Evolutionary conservation across 2,329 filamentous ascomycete species (phyloP), one percentile per base, ranked within the genome.

Genomic region (Phaeosphaeriaceae sp.): DNA sequence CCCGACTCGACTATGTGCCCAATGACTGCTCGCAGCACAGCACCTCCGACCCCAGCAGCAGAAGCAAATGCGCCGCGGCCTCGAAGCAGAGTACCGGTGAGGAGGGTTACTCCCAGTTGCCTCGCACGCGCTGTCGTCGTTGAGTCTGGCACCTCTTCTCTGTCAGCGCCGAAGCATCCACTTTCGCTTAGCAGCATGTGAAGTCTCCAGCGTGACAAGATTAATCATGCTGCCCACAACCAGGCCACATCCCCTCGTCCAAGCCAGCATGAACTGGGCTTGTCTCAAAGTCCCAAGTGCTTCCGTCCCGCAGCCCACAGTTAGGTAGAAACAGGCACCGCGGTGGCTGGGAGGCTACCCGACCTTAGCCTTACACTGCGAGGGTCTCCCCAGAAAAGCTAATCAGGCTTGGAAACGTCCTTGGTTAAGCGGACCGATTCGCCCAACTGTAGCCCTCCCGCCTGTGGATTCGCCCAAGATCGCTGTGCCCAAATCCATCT

Each of bases 381-480:
- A 66, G 57, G 44, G 58, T 51, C 52, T 53, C 47, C 55, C 59
- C 31, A 36, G 31, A 56, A 56, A 54, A 54, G 46, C 48, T 48
- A 27, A 17, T 48, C 22, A 24, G 21, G 21, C 20, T 13, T 45
- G 21, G 20, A 51, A n/a, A 46, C 48, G 51, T 45, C 57, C 56
- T 31, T 53, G 54, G 48, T 56, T 51, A 42, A 49, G 48, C 57
- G 45, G 47, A 57, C 53, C 54, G 60, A 64, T 66, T 57, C 49
- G 56, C 59, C 56, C 42, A 51, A 53, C 51, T 54, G 65, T 60
- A 53, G 62, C 65, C 63, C 60, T 62, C 59, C 56, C 55, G 59
- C 53, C 31, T 36, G 31, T 52, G 45, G 51, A 63, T 33, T 51
- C 44, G 53, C 46, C 41, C 24, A 25, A 53, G 56, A 59, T 61